Evolutionary conservation across 495 filamentous ascomycete genomes (phyloP), one percentile per base, ranked within the genome.

Genomic region (Venustampulla echinocandica): DNA sequence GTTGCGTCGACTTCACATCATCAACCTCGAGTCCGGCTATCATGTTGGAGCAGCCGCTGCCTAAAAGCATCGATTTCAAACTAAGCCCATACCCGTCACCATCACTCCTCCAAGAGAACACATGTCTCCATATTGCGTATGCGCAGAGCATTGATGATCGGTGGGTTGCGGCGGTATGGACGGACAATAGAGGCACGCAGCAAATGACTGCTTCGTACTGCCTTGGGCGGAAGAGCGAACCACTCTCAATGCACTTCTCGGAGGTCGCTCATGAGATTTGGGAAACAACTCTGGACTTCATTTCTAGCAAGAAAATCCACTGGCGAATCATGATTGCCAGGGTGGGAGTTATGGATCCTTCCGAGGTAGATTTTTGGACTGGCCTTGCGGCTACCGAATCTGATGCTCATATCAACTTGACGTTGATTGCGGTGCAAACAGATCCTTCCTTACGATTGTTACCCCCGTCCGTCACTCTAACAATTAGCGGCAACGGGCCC

Each of bases 141-240:
- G 82, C 84, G 0, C 79, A 81, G 49, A 90, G 85, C 58, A 66
- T 81, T 22, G 87, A 92, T 58, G 80, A 85, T 37, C 76, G 84
- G 14, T 99, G 93, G 93, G 62, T 96, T 36, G 82, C 82, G 0
- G 88, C 80, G 3, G 84, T 85, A n/a, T 99, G 93, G 93, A 86
- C 84, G 1, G 89, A 97, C 62, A 88, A 79, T 54, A 75, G 69
- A 19, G 93, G 92, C 0, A 76, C 69, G 32, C 74, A 85, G 46
- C 87, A 94, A 60, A 80, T 76, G 52, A 84, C 71, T 3, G 81
- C 85, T 22, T 85, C 86, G 1, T 93, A 93, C 62, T 84, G 84
- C 54, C 68, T 93, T 3, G 80, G 79, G 17, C 76, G 78, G 54
- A 77, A 81, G 51, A 74, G 76, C 21, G 73, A 71, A 38, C 65